These are phyloP conservation scores for Phytophthora pluvialis DNA, from an alignment of 352 stramenopile genomes.

Conservation along the genomic window DNA sequence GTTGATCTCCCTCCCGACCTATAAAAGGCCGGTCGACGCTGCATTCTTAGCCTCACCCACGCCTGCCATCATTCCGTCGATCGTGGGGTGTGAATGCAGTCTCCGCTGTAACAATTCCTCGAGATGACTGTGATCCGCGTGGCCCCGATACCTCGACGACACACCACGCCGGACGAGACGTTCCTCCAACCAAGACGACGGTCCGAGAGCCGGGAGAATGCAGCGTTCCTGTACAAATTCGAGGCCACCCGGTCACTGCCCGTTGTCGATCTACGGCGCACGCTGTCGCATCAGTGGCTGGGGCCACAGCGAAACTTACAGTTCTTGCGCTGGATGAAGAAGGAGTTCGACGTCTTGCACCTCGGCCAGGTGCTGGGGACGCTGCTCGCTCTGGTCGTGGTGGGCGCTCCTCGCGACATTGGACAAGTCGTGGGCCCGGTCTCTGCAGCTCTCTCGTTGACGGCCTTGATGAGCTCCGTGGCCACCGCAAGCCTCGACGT, in stretches of 20 bases:
- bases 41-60: no score
- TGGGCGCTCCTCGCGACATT: conserved; percentile 18
- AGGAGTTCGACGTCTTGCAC: conserved; percentile 22
- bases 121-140: conserved; percentile 14
- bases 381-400: conserved; percentile 7
- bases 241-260: conserved; percentile 23
- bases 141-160: conserved; percentile 5
- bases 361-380: conserved; percentile 10
- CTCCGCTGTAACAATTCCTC: conserved; percentile 2
- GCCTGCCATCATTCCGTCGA: no score
- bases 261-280: conserved; percentile 27
- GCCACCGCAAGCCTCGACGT: conserved; percentile 42
- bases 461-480: conserved; percentile 25
- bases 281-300: conserved; percentile 13
- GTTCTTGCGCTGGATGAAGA: conserved; percentile 31
- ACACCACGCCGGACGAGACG: conserved; percentile 18
- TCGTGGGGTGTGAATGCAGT: background rate
- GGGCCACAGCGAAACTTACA: conserved; percentile 6
- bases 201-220: conserved; percentile 8
- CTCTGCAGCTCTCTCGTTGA: conserved; percentile 15
- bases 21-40: no score
- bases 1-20: no score
- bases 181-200: conserved; percentile 8
- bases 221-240: conserved; percentile 18
- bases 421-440: conserved; percentile 14